These are phyloP conservation scores for Citrus inodora DNA, from an alignment of 345 rosid genomes.

Conservation along the genomic window DNA sequence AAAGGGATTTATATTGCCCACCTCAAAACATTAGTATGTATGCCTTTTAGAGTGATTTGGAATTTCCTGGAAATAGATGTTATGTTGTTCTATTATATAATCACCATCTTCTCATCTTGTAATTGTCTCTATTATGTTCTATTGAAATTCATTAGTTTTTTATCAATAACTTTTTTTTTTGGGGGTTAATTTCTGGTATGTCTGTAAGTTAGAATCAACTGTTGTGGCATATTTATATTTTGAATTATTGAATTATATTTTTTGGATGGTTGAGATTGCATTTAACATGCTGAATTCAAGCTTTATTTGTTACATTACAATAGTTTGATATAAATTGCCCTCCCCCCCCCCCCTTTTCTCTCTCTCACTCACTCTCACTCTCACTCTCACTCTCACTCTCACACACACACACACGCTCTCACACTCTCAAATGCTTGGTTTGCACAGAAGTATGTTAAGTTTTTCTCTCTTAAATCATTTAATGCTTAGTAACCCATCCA, in stretches of 20 bases:
- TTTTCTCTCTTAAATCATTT: background rate
- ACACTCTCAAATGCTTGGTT: background rate
- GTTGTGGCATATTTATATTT: background rate
- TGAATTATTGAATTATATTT: background rate
- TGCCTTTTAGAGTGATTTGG: background rate
- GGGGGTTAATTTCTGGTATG: background rate
- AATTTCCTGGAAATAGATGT: background rate
- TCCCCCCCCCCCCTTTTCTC: background rate
- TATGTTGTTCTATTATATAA: background rate
- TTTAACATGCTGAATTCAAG: background rate
- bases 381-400: background rate
- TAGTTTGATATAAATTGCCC: background rate
- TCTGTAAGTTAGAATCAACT: background rate
- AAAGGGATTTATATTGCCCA: background rate
- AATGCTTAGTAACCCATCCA: constrained; percentile 10
- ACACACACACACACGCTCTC: background rate
- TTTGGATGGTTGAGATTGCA: background rate
- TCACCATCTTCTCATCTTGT: background rate
- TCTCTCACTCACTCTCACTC: background rate
- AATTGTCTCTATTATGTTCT: background rate
- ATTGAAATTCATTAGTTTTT: background rate
- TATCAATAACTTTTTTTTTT: background rate
- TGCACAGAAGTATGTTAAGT: background rate
- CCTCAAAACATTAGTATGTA: background rate
- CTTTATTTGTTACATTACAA: background rate